Evolutionary conservation across 2,329 filamentous ascomycete species (phyloP).

Genomic region (Cadophora sp.): DNA sequence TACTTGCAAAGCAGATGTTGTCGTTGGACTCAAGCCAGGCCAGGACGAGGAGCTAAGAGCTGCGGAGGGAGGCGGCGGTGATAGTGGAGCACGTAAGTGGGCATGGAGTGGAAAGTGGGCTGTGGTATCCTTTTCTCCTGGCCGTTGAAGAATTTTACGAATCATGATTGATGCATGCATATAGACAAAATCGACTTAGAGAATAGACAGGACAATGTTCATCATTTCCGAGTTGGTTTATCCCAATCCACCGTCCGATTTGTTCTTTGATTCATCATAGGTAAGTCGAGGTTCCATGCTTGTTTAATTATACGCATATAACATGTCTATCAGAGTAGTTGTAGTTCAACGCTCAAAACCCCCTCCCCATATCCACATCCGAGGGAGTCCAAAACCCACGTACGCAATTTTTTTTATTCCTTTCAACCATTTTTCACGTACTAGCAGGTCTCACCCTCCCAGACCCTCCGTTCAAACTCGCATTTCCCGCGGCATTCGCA

Average conservation of each 20-base stretch:
- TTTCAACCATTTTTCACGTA: too few relatives aligned
- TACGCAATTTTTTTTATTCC: too few relatives aligned
- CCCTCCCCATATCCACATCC: too few relatives aligned
- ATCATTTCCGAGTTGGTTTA: too few relatives aligned
- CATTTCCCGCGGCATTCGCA: background rate
- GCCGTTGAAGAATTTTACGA: constrained; percentile 53
- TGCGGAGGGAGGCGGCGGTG: constrained; percentile 73
- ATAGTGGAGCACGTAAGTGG: constrained; percentile 75
- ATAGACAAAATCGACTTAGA: constrained; percentile 6
- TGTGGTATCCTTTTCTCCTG: constrained; percentile 84
- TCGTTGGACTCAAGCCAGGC: constrained; percentile 84
- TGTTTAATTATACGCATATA: background rate
- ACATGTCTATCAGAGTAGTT: background rate
- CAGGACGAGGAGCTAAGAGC: constrained; percentile 81
- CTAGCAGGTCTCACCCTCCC: background rate
- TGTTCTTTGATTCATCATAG: background rate
- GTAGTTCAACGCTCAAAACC: background rate
- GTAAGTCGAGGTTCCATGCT: background rate
- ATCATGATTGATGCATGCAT: constrained; percentile 6
- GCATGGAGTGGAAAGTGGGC: constrained; percentile 97
- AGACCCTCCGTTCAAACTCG: background rate
- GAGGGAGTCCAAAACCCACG: too few relatives aligned
- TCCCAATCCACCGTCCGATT: too few relatives aligned
- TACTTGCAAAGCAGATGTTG: constrained; percentile 96
- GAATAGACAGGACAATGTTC: constrained; percentile 1